Conservation (phyloP, 2,329 filamentous ascomycete genomes). For the Zymoseptoria pseudotritici region DNA sequence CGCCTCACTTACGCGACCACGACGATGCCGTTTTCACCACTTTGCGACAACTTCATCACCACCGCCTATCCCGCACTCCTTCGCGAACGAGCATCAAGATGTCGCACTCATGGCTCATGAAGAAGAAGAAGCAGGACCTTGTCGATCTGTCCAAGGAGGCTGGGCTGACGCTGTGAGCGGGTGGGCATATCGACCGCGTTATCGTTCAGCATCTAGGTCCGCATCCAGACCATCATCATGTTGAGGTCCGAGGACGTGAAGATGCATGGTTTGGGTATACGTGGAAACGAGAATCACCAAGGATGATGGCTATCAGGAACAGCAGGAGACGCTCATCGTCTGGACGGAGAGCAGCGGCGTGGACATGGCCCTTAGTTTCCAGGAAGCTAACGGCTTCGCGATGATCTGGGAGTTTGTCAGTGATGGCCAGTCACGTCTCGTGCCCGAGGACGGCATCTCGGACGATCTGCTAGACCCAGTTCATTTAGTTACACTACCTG, state of each 20-base stretch:
- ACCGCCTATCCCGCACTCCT: background rate
- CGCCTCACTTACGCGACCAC: slow-evolving; percentile 46
- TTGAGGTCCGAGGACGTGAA: too few species aligned
- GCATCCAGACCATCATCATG: too few species aligned
- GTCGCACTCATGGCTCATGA: slow-evolving; percentile 24
- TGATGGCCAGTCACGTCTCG: slow-evolving; percentile 69
- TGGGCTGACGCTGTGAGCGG: slow-evolving; percentile 24
- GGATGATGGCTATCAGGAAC: slow-evolving; percentile 95
- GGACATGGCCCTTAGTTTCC: slow-evolving; percentile 98
- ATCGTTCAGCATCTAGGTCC: too few species aligned
- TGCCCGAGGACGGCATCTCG: slow-evolving; percentile 72
- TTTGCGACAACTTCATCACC: background rate
- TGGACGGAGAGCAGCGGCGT: too few species aligned
- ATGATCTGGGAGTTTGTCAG: slow-evolving; percentile 94
- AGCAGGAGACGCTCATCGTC: too few species aligned
- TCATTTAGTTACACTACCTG: slow-evolving; percentile 65
- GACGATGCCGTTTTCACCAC: slow-evolving; percentile 24
- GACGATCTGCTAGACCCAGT: slow-evolving; percentile 76
- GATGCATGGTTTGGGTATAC: too few species aligned
- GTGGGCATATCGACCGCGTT: too few species aligned
- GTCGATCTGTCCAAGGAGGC: slow-evolving; percentile 25
- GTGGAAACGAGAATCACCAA: slow-evolving; percentile 84
- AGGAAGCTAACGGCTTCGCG: slow-evolving; percentile 90
- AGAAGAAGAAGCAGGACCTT: slow-evolving; percentile 25
- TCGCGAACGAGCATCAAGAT: slow-evolving; percentile 7